These are phyloP conservation scores for Bipolaris oryzae DNA, from an alignment of 2,329 filamentous ascomycete genomes.

Conservation along the genomic window DNA sequence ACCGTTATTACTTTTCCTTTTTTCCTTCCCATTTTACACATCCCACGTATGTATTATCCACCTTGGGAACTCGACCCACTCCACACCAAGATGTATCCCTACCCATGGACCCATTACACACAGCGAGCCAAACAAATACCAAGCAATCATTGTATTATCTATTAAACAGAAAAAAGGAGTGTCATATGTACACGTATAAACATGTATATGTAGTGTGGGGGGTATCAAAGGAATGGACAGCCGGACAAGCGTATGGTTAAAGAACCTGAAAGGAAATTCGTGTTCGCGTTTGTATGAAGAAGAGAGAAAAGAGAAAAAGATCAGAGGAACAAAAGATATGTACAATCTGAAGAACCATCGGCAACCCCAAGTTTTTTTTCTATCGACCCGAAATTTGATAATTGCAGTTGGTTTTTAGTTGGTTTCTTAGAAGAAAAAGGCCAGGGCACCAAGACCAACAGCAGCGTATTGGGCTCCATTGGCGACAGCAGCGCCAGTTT, in stretches of 20 bases:
- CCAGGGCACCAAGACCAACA: slow-evolving; percentile 41
- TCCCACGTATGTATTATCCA: too few relatives aligned
- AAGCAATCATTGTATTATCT: too few relatives aligned
- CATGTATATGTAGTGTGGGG: neutral
- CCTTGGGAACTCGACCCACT: too few relatives aligned
- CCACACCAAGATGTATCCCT: too few relatives aligned
- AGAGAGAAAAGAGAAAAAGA: neutral
- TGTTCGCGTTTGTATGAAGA: neutral
- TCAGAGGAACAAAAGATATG: neutral
- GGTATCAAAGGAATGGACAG: neutral
- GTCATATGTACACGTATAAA: neutral
- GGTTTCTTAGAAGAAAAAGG: slow-evolving; percentile 32
- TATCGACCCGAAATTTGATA: too few relatives aligned
- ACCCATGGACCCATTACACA: too few relatives aligned
- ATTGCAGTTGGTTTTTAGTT: neutral
- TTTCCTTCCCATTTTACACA: too few relatives aligned
- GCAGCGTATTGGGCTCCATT: slow-evolving; percentile 28
- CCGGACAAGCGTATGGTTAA: neutral
- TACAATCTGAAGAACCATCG: neutral
- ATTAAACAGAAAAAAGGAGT: neutral
- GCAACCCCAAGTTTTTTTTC: too few relatives aligned
- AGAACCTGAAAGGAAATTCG: neutral
- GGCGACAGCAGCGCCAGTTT: slow-evolving; percentile 44
- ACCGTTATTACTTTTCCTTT: too few relatives aligned
- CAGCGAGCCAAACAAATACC: too few relatives aligned